Percentiles rank a stretch among this genome's conserved stretches.
These are phyloP conservation scores for Volvariella volvacea DNA, from an alignment of 1,284 basidiomycete genomes.

Conservation along the genomic window DNA sequence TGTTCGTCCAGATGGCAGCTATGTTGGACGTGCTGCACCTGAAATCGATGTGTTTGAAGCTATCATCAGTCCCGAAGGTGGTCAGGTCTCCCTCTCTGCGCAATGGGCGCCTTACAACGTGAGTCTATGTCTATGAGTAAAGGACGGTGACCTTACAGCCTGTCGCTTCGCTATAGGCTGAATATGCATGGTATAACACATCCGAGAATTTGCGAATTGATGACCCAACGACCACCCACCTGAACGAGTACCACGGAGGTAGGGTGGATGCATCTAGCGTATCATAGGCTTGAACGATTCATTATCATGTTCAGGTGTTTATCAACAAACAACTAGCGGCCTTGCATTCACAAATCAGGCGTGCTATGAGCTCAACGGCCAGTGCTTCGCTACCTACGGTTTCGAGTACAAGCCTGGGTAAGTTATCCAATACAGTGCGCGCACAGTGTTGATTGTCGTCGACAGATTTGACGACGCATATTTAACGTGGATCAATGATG, in stretches of 20 bases:
- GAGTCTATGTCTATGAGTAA: conserved; percentile 4
- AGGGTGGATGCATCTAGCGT: too few species aligned
- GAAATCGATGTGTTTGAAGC: conserved; percentile 79
- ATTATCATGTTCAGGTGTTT: conserved; percentile 54
- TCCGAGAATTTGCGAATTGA: conserved; percentile 31
- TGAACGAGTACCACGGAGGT: conserved; percentile 36
- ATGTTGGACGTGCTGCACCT: conserved; percentile 64
- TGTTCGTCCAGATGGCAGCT: conserved; percentile 42
- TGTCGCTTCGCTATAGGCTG: conserved; percentile 4
- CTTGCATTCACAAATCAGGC: conserved; percentile 26
- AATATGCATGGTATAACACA: conserved; percentile 36
- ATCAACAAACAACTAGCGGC: conserved; percentile 40
- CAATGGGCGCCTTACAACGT: conserved; percentile 35
- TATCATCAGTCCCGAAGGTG: conserved; percentile 21
- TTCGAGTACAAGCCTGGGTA: conserved; percentile 32
- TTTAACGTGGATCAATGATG: conserved; percentile 69
- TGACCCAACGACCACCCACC: conserved; percentile 20
- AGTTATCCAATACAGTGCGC: conserved; percentile 12
- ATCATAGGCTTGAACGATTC: not conserved
- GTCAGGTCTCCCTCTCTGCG: conserved; percentile 39
- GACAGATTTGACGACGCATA: conserved; percentile 47
- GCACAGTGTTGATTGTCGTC: not conserved
- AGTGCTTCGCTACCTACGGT: conserved; percentile 35
- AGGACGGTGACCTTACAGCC: conserved; percentile 18
- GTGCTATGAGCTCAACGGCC: conserved; percentile 37